Conservation (phyloP, 192 early-diverging fungal genomes). For the Gaertneriomyces semiglobifer region DNA sequence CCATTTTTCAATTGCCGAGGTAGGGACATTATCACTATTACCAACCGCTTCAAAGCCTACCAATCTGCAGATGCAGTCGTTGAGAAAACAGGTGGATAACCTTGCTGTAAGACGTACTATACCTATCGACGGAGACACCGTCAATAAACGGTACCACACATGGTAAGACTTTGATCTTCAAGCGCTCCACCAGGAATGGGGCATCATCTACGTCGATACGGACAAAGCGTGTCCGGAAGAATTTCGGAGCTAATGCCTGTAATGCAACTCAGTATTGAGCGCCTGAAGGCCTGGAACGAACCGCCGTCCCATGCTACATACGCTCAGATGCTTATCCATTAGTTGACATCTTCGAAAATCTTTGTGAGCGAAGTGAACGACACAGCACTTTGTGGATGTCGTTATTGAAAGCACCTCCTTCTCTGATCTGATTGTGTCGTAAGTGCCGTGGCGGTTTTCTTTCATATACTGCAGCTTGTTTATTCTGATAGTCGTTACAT, state of each 20-base stretch:
- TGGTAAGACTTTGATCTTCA: slow-evolving; percentile 83
- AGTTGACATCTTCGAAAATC: slow-evolving; percentile 93
- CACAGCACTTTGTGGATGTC: slow-evolving; percentile 64
- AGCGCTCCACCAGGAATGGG: slow-evolving; percentile 87
- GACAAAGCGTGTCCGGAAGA: slow-evolving; percentile 82
- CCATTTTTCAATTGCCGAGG: slow-evolving; percentile 69
- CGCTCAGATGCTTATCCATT: slow-evolving; percentile 83
- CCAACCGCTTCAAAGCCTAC: slow-evolving; percentile 95
- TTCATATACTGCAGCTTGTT: slow-evolving; percentile 57
- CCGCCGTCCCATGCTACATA: slow-evolving; percentile 22
- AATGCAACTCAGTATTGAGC: not conserved
- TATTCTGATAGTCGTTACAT: slow-evolving; percentile 47
- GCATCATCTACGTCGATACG: slow-evolving; percentile 84
- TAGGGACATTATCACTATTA: slow-evolving; percentile 80
- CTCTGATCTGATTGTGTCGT: slow-evolving; percentile 70
- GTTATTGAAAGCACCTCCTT: slow-evolving; percentile 81
- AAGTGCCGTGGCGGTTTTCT: slow-evolving; percentile 67
- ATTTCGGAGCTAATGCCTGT: slow-evolving; percentile 65
- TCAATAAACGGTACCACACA: slow-evolving; percentile 78
- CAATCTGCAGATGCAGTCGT: slow-evolving; percentile 43
- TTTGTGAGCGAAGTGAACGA: slow-evolving; percentile 87
- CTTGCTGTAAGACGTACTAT: slow-evolving; percentile 6
- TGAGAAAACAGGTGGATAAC: not conserved
- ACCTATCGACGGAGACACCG: slow-evolving; percentile 71
- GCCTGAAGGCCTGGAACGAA: not conserved